Conservation (phyloP, 257 asterid genomes). For the Avicennia marina region DNA sequence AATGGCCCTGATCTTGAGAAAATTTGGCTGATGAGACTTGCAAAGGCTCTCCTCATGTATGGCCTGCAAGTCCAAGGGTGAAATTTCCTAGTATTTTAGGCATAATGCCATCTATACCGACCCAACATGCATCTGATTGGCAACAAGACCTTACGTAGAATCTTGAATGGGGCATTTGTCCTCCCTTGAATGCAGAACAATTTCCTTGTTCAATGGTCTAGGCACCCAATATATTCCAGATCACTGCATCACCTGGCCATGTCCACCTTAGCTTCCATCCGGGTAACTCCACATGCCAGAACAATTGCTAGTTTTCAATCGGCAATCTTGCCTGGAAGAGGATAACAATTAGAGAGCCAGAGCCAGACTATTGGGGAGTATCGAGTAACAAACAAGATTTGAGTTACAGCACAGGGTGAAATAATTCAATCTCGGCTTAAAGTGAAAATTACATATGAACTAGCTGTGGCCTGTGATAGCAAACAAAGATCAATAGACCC, state of each 20-base stretch:
- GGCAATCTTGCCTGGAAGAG: constrained; percentile 41
- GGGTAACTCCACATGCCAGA: constrained; percentile 61
- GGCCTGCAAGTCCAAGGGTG: constrained; percentile 61
- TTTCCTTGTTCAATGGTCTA: constrained; percentile 75
- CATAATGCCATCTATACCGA: not conserved
- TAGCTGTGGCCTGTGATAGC: too few relatives aligned
- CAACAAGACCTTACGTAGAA: constrained; percentile 26
- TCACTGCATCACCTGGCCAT: constrained; percentile 60
- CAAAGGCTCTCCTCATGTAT: constrained; percentile 57
- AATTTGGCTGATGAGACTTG: constrained; percentile 56
- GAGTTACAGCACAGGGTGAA: too few relatives aligned
- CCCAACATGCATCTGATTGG: constrained; percentile 52
- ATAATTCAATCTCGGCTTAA: too few relatives aligned
- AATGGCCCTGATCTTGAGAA: constrained; percentile 48
- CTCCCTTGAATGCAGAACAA: constrained; percentile 50
- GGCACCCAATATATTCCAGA: constrained; percentile 65
- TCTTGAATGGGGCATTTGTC: constrained; percentile 59
- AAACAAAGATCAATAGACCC: too few relatives aligned
- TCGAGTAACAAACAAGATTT: not conserved
- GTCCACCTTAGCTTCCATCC: constrained; percentile 77
- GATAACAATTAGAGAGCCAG: not conserved
- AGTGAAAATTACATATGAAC: too few relatives aligned
- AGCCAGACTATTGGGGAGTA: not conserved
- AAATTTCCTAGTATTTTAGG: constrained; percentile 38
- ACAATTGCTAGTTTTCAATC: constrained; percentile 61